Base-by-base conservation (phyloP, 441 rosid species). In the Lepidium campestre region DNA sequence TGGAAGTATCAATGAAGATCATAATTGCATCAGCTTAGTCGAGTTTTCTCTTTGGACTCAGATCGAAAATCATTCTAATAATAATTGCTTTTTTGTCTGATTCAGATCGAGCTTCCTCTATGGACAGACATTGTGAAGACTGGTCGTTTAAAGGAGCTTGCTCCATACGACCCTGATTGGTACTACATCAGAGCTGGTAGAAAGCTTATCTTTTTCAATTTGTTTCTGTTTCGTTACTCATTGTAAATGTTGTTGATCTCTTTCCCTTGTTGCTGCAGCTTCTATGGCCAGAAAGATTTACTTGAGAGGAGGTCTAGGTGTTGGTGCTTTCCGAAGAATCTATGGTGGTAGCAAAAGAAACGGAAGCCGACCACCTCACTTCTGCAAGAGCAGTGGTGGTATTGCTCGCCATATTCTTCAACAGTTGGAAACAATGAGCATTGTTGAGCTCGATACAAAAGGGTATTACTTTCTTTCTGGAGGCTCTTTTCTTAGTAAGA, bases 41-140 rank as follows among this genome's bases (percentile, higher is more conserved):
- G 23, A 22, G 23, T 1, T 1, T 1, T 22, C 2, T 22, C 23
- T 45, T 45, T 7, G 4, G 2, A 2, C 23, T 22, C 23, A 22
- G 23, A 22, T 22, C 23, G 19, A 54, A 54, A 35, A 1, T 54
- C 42, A 18, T 1, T 34, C 29, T 19, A 3, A 11, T 35, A 2
- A 55, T 7, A 53, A 34, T 1, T 15, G 41, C 11, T 10, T 23
- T 3, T 23, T 40, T 37, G 23, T 50, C 17, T 60, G 58, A 25
- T 27, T 7, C 67, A 88, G 96, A 76, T 91, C 25, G 96, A 91
- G 81, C 84, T 91, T 75, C 97, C 92, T 6, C 71, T 62, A 7
- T 91, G 96, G 96, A 85, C 91, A 32, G 97, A 91, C 58, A 87
- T 91, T 47, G 97, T 91, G 75, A 91, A 91, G 82, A 91, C 94